Percentiles rank a stretch among this genome's conserved stretches.
Evolutionary conservation across 2,329 filamentous ascomycete genomes (phyloP).

Genomic region (Talaromyces funiculosus): DNA sequence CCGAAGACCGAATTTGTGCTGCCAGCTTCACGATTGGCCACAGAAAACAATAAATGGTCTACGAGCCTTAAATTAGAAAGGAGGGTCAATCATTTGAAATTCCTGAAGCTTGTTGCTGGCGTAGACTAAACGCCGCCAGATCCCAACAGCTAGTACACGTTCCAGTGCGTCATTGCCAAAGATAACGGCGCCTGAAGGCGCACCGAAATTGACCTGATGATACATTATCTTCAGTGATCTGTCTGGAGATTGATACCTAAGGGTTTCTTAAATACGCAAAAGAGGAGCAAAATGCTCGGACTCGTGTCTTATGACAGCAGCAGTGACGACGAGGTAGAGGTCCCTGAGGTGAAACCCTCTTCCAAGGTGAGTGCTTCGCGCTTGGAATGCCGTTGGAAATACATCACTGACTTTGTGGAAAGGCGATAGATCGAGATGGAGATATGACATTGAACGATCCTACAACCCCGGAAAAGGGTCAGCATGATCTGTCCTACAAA

Average conservation of each 20-base stretch:
- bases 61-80: background rate
- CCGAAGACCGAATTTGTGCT: background rate
- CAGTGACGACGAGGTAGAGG: slow-evolving; percentile 38
- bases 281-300: slow-evolving; percentile 31
- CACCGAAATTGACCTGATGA: background rate
- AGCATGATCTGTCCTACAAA: background rate
- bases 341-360: slow-evolving; percentile 13
- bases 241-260: background rate
- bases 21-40: background rate
- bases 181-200: background rate
- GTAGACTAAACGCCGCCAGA: background rate
- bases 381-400: background rate
- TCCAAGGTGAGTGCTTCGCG: slow-evolving; percentile 21
- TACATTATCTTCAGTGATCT: background rate
- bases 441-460: background rate
- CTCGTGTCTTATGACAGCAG: slow-evolving; percentile 42
- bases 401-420: background rate
- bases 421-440: background rate
- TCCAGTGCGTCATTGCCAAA: background rate
- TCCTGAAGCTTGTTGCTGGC: background rate
- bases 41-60: background rate
- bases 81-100: background rate
- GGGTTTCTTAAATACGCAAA: background rate
- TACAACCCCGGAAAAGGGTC: background rate
- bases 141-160: background rate